These are phyloP conservation scores for Leishmania gerbilli DNA, from an alignment of 208 protist genomes.

Conservation along the genomic window DNA sequence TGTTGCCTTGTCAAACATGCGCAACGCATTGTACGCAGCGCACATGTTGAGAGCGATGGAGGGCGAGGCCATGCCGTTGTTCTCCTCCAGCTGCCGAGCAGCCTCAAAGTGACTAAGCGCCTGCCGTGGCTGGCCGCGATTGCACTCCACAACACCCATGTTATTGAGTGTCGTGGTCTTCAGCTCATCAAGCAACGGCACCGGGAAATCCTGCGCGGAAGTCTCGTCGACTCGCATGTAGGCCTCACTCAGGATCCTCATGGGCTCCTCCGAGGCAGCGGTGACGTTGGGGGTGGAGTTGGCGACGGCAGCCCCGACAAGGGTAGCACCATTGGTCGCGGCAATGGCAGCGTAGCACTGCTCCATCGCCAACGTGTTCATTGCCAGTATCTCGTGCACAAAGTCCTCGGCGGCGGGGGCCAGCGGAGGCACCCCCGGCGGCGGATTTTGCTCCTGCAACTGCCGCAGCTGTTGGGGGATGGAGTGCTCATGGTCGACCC, in stretches of 20 bases:
- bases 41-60: constrained; percentile 86
- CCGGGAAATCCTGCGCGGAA: constrained; percentile 24
- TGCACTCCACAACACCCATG: constrained; percentile 86
- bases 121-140: constrained; percentile 78
- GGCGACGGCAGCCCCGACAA: background rate
- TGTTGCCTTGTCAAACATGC: constrained; percentile 86
- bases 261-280: constrained; percentile 47
- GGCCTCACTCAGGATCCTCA: constrained; percentile 52
- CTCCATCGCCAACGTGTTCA: constrained; percentile 88
- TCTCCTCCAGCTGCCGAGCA: constrained; percentile 79
- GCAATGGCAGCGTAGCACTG: constrained; percentile 44
- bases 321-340: background rate
- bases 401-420: constrained; percentile 48
- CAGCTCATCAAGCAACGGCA: constrained; percentile 64
- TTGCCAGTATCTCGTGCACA: constrained; percentile 73
- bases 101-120: constrained; percentile 87
- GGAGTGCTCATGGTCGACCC: background rate
- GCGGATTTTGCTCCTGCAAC: background rate
- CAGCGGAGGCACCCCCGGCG: constrained; percentile 16
- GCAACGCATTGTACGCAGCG: constrained; percentile 83
- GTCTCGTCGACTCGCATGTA: constrained; percentile 51
- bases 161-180: constrained; percentile 86
- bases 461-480: background rate
- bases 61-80: constrained; percentile 70
- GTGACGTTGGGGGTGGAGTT: background rate